Conservation (phyloP, 306 rosid genomes). For the Chamaecrista fasciculata region DNA sequence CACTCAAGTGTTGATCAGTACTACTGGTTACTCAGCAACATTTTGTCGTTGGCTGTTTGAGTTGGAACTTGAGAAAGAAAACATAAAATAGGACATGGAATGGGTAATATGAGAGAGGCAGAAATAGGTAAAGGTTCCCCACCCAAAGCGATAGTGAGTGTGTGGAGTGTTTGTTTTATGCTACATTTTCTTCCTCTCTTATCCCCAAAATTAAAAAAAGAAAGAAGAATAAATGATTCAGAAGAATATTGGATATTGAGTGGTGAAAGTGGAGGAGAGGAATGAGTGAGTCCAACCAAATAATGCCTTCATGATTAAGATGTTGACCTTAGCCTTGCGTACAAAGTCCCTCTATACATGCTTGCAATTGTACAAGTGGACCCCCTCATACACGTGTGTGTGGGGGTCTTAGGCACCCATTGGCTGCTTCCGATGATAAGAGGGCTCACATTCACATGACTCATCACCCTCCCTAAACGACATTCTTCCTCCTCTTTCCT, state of each 20-base stretch:
- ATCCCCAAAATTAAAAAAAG: conserved; percentile 15
- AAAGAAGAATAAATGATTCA: neutral
- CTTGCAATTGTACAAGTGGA: conserved; percentile 42
- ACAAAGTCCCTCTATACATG: conserved; percentile 59
- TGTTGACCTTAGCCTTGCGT: conserved; percentile 62
- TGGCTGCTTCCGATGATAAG: neutral
- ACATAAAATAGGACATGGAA: conserved; percentile 25
- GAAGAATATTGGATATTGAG: conserved; percentile 26
- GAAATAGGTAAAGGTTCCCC: conserved; percentile 24
- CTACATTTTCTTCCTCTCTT: conserved; percentile 24
- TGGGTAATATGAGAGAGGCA: conserved; percentile 43
- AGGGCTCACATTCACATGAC: conserved; percentile 40
- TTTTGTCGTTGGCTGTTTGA: conserved; percentile 19
- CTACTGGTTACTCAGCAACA: too few relatives aligned
- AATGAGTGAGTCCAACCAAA: conserved; percentile 52
- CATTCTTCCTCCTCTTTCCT: conserved; percentile 17
- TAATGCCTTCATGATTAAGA: conserved; percentile 69
- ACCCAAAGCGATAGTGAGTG: conserved; percentile 27
- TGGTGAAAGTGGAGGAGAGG: conserved; percentile 44
- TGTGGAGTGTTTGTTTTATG: conserved; percentile 57
- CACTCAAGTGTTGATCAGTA: neutral
- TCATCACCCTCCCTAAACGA: conserved; percentile 40
- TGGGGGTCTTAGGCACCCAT: conserved; percentile 42
- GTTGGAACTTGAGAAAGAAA: neutral
- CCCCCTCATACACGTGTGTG: conserved; percentile 72